Conservation (phyloP, 257 asterid species). For the Striga asiatica region DNA sequence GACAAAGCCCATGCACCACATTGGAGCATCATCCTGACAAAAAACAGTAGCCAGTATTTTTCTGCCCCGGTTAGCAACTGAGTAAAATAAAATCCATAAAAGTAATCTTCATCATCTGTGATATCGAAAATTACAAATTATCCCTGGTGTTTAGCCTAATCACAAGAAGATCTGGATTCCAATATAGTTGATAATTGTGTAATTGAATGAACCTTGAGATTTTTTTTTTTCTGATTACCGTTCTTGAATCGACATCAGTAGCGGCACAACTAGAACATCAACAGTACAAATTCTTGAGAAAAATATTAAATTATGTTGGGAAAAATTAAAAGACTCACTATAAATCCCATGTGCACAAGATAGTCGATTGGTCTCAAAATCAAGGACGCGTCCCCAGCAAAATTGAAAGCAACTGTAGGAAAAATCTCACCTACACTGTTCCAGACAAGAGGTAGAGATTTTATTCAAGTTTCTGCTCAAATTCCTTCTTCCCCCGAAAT, state of each 20-base stretch:
- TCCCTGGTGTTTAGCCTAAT: background rate
- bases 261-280: background rate
- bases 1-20: constrained; percentile 78
- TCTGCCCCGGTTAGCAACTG: background rate
- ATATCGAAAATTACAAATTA: background rate
- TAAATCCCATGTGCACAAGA: constrained; percentile 56
- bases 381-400: constrained; percentile 73
- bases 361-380: constrained; percentile 63
- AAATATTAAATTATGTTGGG: no score
- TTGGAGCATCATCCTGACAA: constrained; percentile 56
- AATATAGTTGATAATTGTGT: background rate
- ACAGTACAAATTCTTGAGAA: no score
- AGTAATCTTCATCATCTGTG: background rate
- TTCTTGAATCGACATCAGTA: constrained; percentile 1
- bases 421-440: constrained; percentile 54
- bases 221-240: background rate
- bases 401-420: constrained; percentile 61
- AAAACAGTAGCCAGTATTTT: background rate
- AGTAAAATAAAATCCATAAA: background rate
- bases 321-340: constrained; percentile 36
- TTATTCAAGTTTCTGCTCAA: constrained; percentile 6
- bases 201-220: background rate
- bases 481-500: no score
- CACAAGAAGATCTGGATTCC: background rate
- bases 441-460: constrained; percentile 12